Evolutionary conservation across 2,329 filamentous ascomycete species (phyloP), one percentile per base, ranked within the genome.

Genomic region (Diaporthe capsici): DNA sequence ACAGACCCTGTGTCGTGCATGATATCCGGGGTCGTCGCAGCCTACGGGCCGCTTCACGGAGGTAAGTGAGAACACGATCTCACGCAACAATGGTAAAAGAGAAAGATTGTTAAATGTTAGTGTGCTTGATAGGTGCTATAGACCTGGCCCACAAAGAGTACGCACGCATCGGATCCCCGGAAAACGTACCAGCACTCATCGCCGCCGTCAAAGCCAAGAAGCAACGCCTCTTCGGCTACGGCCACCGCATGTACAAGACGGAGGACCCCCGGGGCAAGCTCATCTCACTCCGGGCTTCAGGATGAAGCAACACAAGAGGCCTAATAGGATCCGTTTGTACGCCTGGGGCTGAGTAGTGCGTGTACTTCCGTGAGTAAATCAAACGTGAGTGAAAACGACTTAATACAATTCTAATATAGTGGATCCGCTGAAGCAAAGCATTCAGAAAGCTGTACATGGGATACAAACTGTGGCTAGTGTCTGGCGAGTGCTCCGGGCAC

Each of bases 21-120:
- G 13, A 82, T 88, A 0, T 86, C 89, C 0, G 84, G 88, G 5
- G 86, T 87, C 20, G 85, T 89, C 1, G 88, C 88, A 0, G 84
- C 87, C 5, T 89, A 90, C 78, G 90, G 90, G 0, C 89, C 89
- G 0, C 87, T 90, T 0, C 90, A 92, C 81, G 90, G 89, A 73
- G 63, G 55, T 34, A 55, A 55, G 51, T 1, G 28, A 3, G 25
- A 55, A 55, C 10, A 17, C 31, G 51, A 31, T 28, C 25, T 6
- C n/a, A 55, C 10, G 51, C 13, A 55, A 28, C 25, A 55, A 17
- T 9, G 1, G 5, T 9, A 12, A 12, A 31, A 13, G 25, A 5
- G 10, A n/a, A n/a, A 55, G 51, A 55, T 31, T 17, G 6, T 15
- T 55, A n/a, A 55, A 4, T 28, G 13, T 15, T 15, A 31, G 89